A percentile compares a stretch with the other conserved stretches of the same genome.
Evolutionary conservation across 495 filamentous ascomycete species (phyloP).

Genomic region (Lasiosphaeria miniovina): DNA sequence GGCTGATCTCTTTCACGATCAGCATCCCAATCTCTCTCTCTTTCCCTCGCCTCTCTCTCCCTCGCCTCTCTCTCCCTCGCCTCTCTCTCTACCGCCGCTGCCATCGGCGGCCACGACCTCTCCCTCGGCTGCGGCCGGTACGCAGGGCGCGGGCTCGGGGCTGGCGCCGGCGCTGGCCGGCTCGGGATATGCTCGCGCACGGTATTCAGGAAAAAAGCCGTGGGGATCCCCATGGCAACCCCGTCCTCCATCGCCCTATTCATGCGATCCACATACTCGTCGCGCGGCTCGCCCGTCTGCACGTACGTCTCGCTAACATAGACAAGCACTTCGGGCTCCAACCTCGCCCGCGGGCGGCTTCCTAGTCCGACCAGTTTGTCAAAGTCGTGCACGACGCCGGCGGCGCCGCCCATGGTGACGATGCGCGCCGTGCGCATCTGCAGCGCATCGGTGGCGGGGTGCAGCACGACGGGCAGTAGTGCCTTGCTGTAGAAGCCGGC

Average conservation of each 20-base stretch:
- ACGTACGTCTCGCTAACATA: slow-evolving; percentile 2
- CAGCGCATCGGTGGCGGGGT: not conserved
- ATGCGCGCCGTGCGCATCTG: not conserved
- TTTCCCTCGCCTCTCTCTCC: too few relatives aligned
- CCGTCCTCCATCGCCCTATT: not conserved
- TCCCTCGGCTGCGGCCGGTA: too few relatives aligned
- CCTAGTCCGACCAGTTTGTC: not conserved
- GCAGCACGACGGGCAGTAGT: not conserved
- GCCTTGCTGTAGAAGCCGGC: slow-evolving; percentile 1
- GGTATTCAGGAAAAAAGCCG: not conserved
- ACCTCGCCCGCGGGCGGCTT: too few relatives aligned
- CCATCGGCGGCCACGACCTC: too few relatives aligned
- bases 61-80: too few relatives aligned
- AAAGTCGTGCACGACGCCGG: not conserved
- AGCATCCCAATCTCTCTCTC: too few relatives aligned
- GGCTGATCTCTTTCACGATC: too few relatives aligned
- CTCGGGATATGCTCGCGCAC: not conserved
- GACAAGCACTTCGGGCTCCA: not conserved
- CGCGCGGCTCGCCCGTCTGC: not conserved
- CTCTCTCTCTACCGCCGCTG: too few relatives aligned
- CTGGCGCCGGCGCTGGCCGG: not conserved
- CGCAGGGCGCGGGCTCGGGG: not conserved
- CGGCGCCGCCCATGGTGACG: not conserved
- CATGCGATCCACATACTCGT: slow-evolving; percentile 5
- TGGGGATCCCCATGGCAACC: not conserved